Conservation (phyloP, 257 asterid genomes). For the Penstemon newberryi region DNA sequence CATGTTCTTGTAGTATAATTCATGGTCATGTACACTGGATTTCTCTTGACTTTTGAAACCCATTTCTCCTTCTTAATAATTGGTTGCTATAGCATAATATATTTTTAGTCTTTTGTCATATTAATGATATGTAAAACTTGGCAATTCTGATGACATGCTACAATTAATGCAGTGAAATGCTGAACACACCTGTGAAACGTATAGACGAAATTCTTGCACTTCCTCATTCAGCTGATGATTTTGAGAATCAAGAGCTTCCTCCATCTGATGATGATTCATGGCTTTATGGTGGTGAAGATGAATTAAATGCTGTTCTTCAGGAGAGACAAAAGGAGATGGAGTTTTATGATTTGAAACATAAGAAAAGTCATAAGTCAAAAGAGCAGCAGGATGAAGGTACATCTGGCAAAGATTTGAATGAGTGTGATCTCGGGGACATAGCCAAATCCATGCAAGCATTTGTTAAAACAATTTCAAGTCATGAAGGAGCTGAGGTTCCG, state of each 20-base stretch:
- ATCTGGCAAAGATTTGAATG: slow-evolving; percentile 43
- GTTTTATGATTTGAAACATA: slow-evolving; percentile 50
- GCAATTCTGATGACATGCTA: slow-evolving; percentile 21
- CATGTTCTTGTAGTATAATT: neutral
- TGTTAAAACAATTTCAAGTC: slow-evolving; percentile 68
- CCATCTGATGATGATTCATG: slow-evolving; percentile 93
- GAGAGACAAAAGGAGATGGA: slow-evolving; percentile 95
- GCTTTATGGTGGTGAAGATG: slow-evolving; percentile 92
- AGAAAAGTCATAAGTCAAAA: slow-evolving; percentile 60
- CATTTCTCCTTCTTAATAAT: slow-evolving; percentile 13
- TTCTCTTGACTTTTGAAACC: neutral
- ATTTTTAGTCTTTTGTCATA: neutral
- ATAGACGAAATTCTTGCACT: slow-evolving; percentile 84
- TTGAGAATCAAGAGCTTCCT: slow-evolving; percentile 63
- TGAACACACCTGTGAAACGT: slow-evolving; percentile 72
- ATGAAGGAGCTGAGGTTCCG: slow-evolving; percentile 92
- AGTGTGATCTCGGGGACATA: slow-evolving; percentile 69
- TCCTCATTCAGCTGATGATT: slow-evolving; percentile 64
- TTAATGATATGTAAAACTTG: slow-evolving; percentile 13
- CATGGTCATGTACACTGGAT: slow-evolving; percentile 3
- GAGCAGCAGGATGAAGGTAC: slow-evolving; percentile 52
- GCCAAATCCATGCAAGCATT: slow-evolving; percentile 87
- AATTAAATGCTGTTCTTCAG: slow-evolving; percentile 74
- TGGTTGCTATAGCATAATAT: neutral
- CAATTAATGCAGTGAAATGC: slow-evolving; percentile 58